phyloP scores from a whole-genome alignment of 306 rosid genomes.

The Glycine tomentella region DNA sequence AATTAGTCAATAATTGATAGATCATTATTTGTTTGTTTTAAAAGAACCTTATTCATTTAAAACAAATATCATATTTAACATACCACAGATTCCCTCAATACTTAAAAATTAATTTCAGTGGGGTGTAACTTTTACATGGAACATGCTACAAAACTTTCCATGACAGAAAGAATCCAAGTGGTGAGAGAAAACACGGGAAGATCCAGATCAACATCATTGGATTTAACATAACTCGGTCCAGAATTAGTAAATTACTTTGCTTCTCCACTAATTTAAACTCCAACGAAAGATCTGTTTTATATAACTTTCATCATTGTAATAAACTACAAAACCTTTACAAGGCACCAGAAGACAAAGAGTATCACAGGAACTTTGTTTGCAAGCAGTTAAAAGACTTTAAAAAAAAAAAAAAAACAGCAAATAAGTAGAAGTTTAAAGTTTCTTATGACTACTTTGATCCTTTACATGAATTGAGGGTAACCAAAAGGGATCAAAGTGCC shows the following conservation, averaged over 20 bases:
- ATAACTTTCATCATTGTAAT: conserved; percentile 1
- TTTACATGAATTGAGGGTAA: conserved; percentile 31
- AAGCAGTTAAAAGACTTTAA: neutral
- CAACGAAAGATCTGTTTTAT: neutral
- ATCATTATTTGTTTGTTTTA: neutral
- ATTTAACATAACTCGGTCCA: neutral
- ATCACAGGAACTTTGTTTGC: conserved; percentile 16
- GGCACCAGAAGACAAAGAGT: neutral
- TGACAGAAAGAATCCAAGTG: neutral
- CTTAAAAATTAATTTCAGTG: neutral
- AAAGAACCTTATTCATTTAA: too few species aligned
- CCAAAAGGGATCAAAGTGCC: conserved; percentile 26
- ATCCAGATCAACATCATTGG: neutral
- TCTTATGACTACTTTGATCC: neutral
- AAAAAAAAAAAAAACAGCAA: conserved; percentile 1
- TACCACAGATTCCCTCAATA: neutral
- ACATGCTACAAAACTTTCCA: neutral
- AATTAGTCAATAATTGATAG: neutral
- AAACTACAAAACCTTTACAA: conserved; percentile 35
- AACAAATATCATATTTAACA: neutral
- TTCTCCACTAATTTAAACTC: conserved; percentile 25
- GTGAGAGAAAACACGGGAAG: conserved; percentile 11
- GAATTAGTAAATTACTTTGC: conserved; percentile 19
- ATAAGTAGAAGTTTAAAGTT: neutral
- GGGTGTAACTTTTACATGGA: neutral